Percentiles rank a stretch among this genome's conserved stretches.
Conservation (phyloP, 106 monocot genomes). For the Phalaenopsis equestris region DNA sequence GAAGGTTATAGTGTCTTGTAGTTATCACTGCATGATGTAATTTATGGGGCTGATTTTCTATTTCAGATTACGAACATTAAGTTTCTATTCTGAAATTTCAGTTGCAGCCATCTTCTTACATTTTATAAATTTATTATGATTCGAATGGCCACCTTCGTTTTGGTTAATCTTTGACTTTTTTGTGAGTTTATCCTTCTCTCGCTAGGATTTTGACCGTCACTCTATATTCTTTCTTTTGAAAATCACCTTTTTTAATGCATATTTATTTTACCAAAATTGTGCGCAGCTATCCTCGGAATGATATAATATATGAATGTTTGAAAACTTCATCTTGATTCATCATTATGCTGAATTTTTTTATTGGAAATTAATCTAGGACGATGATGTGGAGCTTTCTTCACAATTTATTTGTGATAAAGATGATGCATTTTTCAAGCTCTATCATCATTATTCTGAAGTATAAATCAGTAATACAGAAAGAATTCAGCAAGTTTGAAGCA, state of each 20-base stretch:
- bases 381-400: neutral
- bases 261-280: neutral
- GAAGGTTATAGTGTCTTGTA: neutral
- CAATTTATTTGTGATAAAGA: neutral
- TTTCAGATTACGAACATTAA: neutral
- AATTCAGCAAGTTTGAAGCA: neutral
- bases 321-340: neutral
- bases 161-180: neutral
- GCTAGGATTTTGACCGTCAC: neutral
- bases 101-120: neutral
- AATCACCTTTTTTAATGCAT: neutral
- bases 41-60: neutral
- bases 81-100: neutral
- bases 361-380: conserved; percentile 1
- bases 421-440: neutral
- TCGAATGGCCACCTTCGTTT: neutral
- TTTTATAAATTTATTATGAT: neutral
- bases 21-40: neutral
- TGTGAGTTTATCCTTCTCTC: neutral
- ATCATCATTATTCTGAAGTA: neutral
- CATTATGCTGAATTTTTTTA: neutral
- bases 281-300: neutral
- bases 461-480: neutral
- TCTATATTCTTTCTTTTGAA: neutral
- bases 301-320: neutral